phyloP scores from a whole-genome alignment of 108 stramenopile genomes.

The Cyclotella cryptica region DNA sequence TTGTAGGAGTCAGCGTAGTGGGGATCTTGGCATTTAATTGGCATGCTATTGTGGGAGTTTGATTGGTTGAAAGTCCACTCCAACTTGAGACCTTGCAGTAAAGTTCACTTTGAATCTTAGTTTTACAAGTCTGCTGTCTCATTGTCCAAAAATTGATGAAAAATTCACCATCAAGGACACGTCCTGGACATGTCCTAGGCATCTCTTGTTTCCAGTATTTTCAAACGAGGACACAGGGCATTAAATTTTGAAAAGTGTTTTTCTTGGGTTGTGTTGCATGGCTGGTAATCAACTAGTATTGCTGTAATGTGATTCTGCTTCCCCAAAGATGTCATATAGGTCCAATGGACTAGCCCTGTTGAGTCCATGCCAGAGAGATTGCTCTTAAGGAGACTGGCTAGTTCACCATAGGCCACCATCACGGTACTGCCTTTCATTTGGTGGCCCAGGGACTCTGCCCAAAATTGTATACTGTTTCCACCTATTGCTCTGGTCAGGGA shows the following conservation, averaged over 20 bases:
- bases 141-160: too few species aligned
- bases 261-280: conserved; percentile 7
- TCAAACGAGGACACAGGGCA: too few species aligned
- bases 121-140: too few species aligned
- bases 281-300: conserved; percentile 16
- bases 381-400: too few species aligned
- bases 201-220: too few species aligned
- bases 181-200: too few species aligned
- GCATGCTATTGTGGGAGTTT: not conserved
- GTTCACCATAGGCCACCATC: conserved; percentile 1
- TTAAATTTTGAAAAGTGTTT: too few species aligned
- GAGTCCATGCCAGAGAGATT: not conserved
- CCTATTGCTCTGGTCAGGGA: not conserved
- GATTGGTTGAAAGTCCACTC: not conserved
- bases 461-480: not conserved
- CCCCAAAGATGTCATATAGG: not conserved
- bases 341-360: conserved; percentile 7
- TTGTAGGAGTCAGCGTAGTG: too few species aligned
- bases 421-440: not conserved
- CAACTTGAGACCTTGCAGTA: conserved; percentile 9
- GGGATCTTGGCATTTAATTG: conserved; percentile 16
- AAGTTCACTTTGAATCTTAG: conserved; percentile 4
- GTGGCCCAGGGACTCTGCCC: not conserved
- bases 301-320: not conserved
- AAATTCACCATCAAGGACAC: too few species aligned